Evolutionary conservation across 495 filamentous ascomycete species (phyloP).

Genomic region (Halenospora varia): DNA sequence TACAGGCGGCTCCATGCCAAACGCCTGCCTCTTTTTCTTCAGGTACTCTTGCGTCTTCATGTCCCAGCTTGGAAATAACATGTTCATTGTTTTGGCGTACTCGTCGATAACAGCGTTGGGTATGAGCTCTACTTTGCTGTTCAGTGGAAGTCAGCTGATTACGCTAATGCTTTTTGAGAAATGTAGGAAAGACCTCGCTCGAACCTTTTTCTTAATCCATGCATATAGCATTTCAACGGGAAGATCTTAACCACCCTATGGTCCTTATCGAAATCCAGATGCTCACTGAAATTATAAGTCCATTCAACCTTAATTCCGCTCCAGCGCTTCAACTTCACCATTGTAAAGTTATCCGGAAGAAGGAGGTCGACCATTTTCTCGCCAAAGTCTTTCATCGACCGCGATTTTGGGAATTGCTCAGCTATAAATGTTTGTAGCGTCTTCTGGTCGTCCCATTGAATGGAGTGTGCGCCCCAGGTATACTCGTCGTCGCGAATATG

Average conservation of each 20-base stretch:
- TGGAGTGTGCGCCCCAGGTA: not conserved
- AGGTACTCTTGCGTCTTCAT: not conserved
- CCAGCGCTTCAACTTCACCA: slow-evolving; percentile 1
- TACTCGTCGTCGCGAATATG: slow-evolving; percentile 1
- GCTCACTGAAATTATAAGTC: slow-evolving; percentile 1
- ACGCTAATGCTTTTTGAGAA: not conserved
- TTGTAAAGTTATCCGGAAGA: slow-evolving; percentile 2
- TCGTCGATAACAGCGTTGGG: not conserved
- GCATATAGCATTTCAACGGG: not conserved
- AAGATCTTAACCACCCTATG: not conserved
- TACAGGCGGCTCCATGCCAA: not conserved
- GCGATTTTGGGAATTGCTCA: not conserved
- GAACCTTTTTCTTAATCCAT: not conserved
- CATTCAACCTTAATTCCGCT: not conserved
- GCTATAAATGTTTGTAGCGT: not conserved
- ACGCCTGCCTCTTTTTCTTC: not conserved
- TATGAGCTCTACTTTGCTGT: not conserved
- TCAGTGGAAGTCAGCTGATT: not conserved
- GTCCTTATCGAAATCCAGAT: slow-evolving; percentile 3
- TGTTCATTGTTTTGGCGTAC: slow-evolving; percentile 4
- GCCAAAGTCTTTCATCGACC: not conserved
- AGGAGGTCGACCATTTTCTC: not conserved
- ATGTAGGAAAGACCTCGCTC: not conserved
- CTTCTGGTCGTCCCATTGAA: not conserved
- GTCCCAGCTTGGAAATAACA: slow-evolving; percentile 1